Percentiles rank a stretch among this genome's conserved stretches.
Conservation (phyloP, 2,329 filamentous ascomycete species). For the Orbilia oligospora region DNA sequence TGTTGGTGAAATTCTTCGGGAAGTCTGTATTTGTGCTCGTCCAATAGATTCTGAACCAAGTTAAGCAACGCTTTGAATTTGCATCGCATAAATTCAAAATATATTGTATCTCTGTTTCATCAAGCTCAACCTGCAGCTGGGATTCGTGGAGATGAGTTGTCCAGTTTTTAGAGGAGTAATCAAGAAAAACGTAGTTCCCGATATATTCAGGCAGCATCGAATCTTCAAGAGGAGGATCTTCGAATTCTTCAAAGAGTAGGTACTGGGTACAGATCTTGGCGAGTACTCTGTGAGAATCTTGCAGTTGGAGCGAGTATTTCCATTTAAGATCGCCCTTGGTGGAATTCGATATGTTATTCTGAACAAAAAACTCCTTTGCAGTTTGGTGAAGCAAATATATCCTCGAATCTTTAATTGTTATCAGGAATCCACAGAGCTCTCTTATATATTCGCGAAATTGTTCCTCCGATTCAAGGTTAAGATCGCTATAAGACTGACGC, state of each 20-base stretch:
- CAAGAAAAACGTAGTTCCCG: not conserved
- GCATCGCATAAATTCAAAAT: slow-evolving; percentile 6
- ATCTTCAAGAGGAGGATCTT: not conserved
- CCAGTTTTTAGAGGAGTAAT: slow-evolving; percentile 29
- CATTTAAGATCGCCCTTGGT: not conserved
- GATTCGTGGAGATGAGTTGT: slow-evolving; percentile 13
- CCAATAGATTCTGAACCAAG: slow-evolving; percentile 32
- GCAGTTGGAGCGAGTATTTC: slow-evolving; percentile 3
- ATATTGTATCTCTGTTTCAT: not conserved
- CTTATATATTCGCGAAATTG: slow-evolving; percentile 62
- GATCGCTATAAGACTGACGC: slow-evolving; percentile 31
- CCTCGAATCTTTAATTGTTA: slow-evolving; percentile 65
- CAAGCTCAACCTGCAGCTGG: not conserved
- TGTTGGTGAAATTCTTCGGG: slow-evolving; percentile 1
- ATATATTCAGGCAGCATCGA: slow-evolving; percentile 2
- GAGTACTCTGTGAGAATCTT: not conserved
- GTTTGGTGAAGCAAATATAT: slow-evolving; percentile 65
- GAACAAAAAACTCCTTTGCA: slow-evolving; percentile 67
- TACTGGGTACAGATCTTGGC: not conserved
- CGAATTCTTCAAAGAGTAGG: slow-evolving; percentile 12
- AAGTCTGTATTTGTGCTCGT: not conserved
- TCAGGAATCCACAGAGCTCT: slow-evolving; percentile 66
- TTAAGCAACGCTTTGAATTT: slow-evolving; percentile 6
- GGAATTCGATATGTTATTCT: slow-evolving; percentile 3
- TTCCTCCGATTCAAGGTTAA: slow-evolving; percentile 61